Evolutionary conservation across 2,329 filamentous ascomycete species (phyloP).

Genomic region (Dendrostoma leiphaemia): DNA sequence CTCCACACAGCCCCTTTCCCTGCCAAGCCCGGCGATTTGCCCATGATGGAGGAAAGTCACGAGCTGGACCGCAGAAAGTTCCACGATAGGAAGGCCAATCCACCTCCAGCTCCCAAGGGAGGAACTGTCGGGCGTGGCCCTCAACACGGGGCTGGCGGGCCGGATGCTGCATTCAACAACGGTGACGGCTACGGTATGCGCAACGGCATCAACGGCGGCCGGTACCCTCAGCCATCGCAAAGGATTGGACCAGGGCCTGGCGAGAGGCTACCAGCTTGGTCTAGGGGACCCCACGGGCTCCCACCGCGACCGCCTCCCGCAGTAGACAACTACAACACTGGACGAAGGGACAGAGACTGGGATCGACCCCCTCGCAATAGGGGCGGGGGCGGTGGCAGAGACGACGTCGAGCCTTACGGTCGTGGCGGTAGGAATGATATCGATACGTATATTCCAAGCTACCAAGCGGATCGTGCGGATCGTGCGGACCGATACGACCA

Average conservation of each 20-base stretch:
- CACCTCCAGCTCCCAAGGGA: constrained; percentile 88
- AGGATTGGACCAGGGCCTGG: constrained; percentile 28
- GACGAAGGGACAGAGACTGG: constrained; percentile 30
- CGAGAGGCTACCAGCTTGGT: constrained; percentile 52
- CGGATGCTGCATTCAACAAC: constrained; percentile 50
- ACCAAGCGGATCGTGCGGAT: constrained; percentile 37
- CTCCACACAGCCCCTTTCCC: constrained; percentile 79
- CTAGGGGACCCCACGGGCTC: constrained; percentile 41
- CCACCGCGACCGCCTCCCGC: constrained; percentile 51
- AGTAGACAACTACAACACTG: constrained; percentile 29
- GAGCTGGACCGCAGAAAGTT: constrained; percentile 93
- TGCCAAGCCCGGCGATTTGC: constrained; percentile 81
- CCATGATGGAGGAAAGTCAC: constrained; percentile 89
- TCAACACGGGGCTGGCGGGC: constrained; percentile 36
- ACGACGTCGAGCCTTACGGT: constrained; percentile 18
- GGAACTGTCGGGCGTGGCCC: constrained; percentile 81
- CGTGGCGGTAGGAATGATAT: constrained; percentile 29
- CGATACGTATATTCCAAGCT: constrained; percentile 51
- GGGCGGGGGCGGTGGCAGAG: constrained; percentile 36
- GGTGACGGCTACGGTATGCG: constrained; percentile 48
- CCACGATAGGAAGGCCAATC: constrained; percentile 77
- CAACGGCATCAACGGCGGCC: constrained; percentile 47
- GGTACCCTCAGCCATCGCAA: constrained; percentile 36
- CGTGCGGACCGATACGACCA: constrained; percentile 36
- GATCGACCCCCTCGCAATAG: constrained; percentile 21